A percentile compares a stretch with the other conserved stretches of the same genome.
phyloP scores from a whole-genome alignment of 2,329 filamentous ascomycete genomes.

The Colletotrichum lindemuthianum region DNA sequence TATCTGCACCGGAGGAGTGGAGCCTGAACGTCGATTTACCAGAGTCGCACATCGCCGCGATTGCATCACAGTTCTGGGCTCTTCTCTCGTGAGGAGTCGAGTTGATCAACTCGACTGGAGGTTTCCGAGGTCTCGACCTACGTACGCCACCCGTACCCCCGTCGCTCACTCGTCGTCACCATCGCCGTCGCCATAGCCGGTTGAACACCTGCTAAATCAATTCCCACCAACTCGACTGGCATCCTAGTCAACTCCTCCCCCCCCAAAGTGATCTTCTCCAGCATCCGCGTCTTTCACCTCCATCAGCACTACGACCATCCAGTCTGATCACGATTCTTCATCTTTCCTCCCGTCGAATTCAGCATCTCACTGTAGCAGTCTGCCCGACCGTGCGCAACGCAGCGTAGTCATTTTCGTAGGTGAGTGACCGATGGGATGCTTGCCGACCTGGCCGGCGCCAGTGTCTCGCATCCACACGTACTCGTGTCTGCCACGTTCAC shows the following conservation, averaged over 20 bases:
- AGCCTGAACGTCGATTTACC: slow-evolving; percentile 31
- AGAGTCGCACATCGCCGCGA: slow-evolving; percentile 23
- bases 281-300: slow-evolving; percentile 10
- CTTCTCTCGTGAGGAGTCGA: not conserved
- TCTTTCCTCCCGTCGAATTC: slow-evolving; percentile 1
- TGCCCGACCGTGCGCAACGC: slow-evolving; percentile 1
- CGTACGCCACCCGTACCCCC: slow-evolving; percentile 1
- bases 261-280: slow-evolving; percentile 9
- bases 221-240: slow-evolving; percentile 12
- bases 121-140: too few relatives aligned
- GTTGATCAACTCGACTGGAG: too few relatives aligned
- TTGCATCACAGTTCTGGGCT: slow-evolving; percentile 28
- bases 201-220: not conserved
- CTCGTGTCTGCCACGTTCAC: slow-evolving; percentile 17
- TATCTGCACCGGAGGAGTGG: not conserved
- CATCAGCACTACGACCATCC: too few relatives aligned
- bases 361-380: slow-evolving; percentile 12
- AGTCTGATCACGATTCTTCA: not conserved
- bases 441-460: not conserved
- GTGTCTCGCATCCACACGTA: not conserved
- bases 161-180: not conserved
- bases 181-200: not conserved
- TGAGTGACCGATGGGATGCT: slow-evolving; percentile 21
- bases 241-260: not conserved
- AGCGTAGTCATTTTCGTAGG: not conserved